phyloP scores from a whole-genome alignment of 768 basidiomycete genomes.

The Auriculariales sp. region DNA sequence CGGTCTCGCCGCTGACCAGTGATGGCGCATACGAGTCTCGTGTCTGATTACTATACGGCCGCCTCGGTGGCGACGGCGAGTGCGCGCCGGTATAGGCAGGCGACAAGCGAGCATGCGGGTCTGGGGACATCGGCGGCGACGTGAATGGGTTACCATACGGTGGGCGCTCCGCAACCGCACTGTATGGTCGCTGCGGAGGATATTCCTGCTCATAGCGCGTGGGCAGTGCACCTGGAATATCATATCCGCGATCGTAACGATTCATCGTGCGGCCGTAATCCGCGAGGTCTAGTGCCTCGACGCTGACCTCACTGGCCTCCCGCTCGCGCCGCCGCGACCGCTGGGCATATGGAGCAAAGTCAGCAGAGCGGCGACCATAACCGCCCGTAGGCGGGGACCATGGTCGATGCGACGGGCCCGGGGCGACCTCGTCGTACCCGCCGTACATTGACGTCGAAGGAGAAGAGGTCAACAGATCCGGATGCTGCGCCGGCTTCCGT shows the following conservation, averaged over 20 bases:
- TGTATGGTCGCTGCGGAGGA: no score
- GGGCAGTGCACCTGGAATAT: constrained; percentile 19
- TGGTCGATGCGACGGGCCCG: no score
- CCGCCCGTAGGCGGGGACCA: no score
- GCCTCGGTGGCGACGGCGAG: background rate
- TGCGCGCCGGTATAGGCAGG: no score
- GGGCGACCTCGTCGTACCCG: no score
- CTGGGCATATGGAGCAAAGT: no score
- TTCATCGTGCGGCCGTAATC: constrained; percentile 47
- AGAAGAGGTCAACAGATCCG: no score
- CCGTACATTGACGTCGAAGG: no score
- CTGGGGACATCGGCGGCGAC: constrained; percentile 36
- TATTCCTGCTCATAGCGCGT: constrained; percentile 9
- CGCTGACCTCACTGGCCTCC: constrained; percentile 47
- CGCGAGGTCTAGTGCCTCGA: constrained; percentile 59
- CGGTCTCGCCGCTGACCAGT: background rate
- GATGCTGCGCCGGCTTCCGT: no score
- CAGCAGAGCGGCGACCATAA: no score
- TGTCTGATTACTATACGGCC: background rate
- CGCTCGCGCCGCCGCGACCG: constrained; percentile 9
- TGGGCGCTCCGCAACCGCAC: no score
- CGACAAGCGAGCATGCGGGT: no score
- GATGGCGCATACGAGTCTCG: background rate
- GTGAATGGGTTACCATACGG: constrained; percentile 37
- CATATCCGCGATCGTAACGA: constrained; percentile 11